phyloP scores from a whole-genome alignment of 2,329 filamentous ascomycete species.

The Xylaria sp. region DNA sequence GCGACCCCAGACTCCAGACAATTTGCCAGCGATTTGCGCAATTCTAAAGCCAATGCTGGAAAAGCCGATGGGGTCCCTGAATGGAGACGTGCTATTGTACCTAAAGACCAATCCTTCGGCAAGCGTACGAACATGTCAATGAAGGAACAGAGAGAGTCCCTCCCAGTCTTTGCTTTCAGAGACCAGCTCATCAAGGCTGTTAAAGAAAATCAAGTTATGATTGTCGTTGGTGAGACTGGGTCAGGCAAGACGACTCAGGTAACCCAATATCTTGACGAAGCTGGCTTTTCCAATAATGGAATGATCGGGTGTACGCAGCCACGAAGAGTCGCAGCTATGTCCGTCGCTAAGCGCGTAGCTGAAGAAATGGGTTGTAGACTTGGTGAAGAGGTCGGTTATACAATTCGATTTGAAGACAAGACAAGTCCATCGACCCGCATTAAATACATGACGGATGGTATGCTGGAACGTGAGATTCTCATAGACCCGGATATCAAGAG shows the following conservation, averaged over 20 bases:
- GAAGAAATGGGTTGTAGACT: conserved; percentile 93
- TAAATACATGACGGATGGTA: conserved; percentile 99
- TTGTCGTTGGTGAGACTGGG: conserved; percentile 96
- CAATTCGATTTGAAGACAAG: conserved; percentile 95
- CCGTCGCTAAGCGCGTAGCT: conserved; percentile 93
- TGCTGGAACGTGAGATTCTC: conserved; percentile 94
- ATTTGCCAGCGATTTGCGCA: conserved; percentile 86
- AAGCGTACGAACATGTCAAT: conserved; percentile 91
- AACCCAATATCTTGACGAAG: conserved; percentile 93
- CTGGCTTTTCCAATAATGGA: conserved; percentile 82
- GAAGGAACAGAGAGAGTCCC: conserved; percentile 87
- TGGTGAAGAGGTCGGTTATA: conserved; percentile 94
- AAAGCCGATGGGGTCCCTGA: conserved; percentile 78
- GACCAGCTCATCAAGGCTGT: conserved; percentile 88
- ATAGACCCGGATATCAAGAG: conserved; percentile 86
- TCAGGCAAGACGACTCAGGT: conserved; percentile 97
- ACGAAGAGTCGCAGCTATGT: conserved; percentile 96
- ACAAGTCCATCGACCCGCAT: conserved; percentile 88
- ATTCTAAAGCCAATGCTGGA: conserved; percentile 62
- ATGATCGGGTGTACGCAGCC: conserved; percentile 97
- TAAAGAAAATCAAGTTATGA: conserved; percentile 84
- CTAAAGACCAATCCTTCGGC: conserved; percentile 79
- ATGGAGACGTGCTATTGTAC: conserved; percentile 86
- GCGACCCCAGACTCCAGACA: conserved; percentile 81
- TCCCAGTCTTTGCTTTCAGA: conserved; percentile 90